These are phyloP conservation scores for Geoglossum glabrum DNA, from an alignment of 495 filamentous ascomycete species.

Conservation along the genomic window DNA sequence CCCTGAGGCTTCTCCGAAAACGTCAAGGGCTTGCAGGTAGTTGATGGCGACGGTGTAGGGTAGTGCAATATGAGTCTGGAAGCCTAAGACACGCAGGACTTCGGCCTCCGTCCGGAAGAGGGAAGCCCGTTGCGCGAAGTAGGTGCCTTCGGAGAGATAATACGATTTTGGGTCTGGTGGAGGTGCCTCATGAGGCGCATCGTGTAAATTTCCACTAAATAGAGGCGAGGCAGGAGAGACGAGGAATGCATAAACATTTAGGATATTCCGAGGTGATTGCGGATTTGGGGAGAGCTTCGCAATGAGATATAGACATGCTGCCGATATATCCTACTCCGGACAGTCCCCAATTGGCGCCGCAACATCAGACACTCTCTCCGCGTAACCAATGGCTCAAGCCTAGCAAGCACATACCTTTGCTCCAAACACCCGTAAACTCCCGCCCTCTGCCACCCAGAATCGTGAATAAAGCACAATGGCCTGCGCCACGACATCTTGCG, in stretches of 20 bases:
- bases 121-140: conserved; percentile 36
- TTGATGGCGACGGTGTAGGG: conserved; percentile 81
- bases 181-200: not conserved
- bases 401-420: conserved; percentile 35
- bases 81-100: conserved; percentile 55
- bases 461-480: conserved; percentile 76
- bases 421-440: conserved; percentile 36
- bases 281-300: conserved; percentile 69
- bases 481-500: conserved; percentile 76
- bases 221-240: conserved; percentile 44
- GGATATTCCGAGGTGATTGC: conserved; percentile 52
- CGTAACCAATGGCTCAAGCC: too few relatives aligned
- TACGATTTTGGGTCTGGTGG: conserved; percentile 32
- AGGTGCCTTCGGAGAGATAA: conserved; percentile 54
- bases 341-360: not conserved
- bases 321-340: conserved; percentile 47
- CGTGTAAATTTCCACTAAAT: conserved; percentile 17
- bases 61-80: conserved; percentile 63
- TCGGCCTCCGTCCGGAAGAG: conserved; percentile 52
- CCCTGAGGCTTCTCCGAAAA: conserved; percentile 12
- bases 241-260: conserved; percentile 72
- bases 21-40: conserved; percentile 77
- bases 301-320: conserved; percentile 60
- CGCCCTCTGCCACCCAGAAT: conserved; percentile 59
- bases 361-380: not conserved